A percentile compares a stretch with the other conserved stretches of the same genome.
Evolutionary conservation across 1,139 yeast species (phyloP).

Genomic region (Nematodospora anomalae): DNA sequence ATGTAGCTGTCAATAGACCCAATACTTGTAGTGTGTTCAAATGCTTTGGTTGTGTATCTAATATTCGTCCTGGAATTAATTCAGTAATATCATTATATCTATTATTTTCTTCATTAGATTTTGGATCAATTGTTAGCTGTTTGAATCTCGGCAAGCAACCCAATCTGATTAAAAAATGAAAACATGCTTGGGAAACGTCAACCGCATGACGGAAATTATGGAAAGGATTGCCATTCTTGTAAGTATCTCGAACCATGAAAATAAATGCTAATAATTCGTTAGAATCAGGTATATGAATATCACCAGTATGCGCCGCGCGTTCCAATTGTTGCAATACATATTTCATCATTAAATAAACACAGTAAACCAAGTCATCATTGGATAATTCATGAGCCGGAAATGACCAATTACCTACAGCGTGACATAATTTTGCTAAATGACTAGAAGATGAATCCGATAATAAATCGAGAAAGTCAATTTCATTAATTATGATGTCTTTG

Average conservation of each 20-base stretch:
- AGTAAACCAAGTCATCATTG: constrained; percentile 67
- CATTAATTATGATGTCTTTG: constrained; percentile 31
- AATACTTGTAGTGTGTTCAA: constrained; percentile 51
- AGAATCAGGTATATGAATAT: constrained; percentile 28
- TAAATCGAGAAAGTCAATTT: constrained; percentile 40
- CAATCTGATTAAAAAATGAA: constrained; percentile 56
- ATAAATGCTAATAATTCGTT: constrained; percentile 58
- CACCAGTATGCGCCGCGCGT: not conserved
- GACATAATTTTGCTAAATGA: constrained; percentile 34
- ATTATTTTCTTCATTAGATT: not conserved
- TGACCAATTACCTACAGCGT: constrained; percentile 50
- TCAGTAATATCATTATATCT: constrained; percentile 4
- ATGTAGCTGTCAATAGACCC: constrained; percentile 72
- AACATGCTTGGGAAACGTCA: constrained; percentile 91
- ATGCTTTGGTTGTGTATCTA: constrained; percentile 15
- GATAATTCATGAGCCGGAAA: constrained; percentile 69
- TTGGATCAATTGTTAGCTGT: constrained; percentile 35
- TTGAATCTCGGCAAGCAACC: constrained; percentile 45
- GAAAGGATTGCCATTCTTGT: constrained; percentile 82
- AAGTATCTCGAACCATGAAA: constrained; percentile 68
- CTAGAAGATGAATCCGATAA: constrained; percentile 25
- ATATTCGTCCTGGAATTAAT: constrained; percentile 1
- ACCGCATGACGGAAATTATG: constrained; percentile 96
- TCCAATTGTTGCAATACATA: constrained; percentile 42
- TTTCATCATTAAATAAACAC: constrained; percentile 57